Conservation (phyloP, 257 asterid genomes). For the Schizonepeta tenuifolia region DNA sequence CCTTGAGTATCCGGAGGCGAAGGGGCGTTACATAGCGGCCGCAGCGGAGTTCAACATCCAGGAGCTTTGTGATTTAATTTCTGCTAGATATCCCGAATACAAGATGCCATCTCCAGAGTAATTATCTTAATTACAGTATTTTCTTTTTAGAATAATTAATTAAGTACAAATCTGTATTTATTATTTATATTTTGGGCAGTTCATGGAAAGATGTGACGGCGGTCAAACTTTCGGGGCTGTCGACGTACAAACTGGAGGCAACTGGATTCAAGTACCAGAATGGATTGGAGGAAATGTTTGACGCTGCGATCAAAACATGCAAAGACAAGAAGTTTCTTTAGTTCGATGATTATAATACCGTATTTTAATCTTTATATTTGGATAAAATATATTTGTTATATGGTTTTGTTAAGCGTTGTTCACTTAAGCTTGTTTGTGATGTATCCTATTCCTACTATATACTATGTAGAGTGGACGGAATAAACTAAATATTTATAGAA, state of each 20-base stretch:
- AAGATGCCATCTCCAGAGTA: constrained; percentile 56
- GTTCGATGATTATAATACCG: not conserved
- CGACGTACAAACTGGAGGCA: constrained; percentile 52
- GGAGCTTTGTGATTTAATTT: constrained; percentile 40
- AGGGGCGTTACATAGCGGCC: constrained; percentile 58
- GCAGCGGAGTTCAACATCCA: constrained; percentile 38
- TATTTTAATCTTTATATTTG: not conserved
- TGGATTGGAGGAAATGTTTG: constrained; percentile 63
- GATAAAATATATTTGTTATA: not conserved
- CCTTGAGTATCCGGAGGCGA: constrained; percentile 50
- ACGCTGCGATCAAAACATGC: constrained; percentile 58
- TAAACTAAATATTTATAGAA: too few relatives aligned
- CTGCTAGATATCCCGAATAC: constrained; percentile 50
- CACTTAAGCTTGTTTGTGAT: not conserved
- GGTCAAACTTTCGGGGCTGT: constrained; percentile 41
- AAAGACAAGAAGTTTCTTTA: constrained; percentile 45
- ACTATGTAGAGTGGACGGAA: not conserved
- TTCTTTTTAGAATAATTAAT: not conserved
- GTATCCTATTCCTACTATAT: too few relatives aligned
- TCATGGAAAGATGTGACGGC: constrained; percentile 45
- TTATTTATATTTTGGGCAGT: constrained; percentile 1
- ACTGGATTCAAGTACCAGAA: constrained; percentile 55
- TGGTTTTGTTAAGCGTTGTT: not conserved
- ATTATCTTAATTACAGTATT: not conserved
- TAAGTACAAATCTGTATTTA: not conserved